Percentiles rank a stretch among this genome's conserved stretches.
Evolutionary conservation across 176 grass and related monocot genomes (phyloP).

Genomic region (Eragrostis curvula): DNA sequence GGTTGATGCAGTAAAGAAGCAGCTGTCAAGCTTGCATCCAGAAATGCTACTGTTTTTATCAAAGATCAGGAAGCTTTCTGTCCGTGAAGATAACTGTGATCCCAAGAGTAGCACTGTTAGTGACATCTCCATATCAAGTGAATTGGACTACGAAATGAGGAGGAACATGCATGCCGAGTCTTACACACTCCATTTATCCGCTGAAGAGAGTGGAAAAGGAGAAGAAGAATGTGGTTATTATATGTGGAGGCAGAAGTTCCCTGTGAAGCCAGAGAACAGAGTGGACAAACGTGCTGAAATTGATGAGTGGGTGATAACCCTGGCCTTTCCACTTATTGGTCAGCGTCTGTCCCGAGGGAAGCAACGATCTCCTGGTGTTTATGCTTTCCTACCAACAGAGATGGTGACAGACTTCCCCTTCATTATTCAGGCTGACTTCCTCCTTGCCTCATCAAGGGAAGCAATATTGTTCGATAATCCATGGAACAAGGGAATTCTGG

Average conservation of each 20-base stretch:
- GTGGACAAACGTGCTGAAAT: constrained; percentile 70
- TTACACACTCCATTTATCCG: constrained; percentile 57
- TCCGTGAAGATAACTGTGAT: constrained; percentile 43
- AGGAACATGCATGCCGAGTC: constrained; percentile 68
- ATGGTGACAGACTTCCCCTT: constrained; percentile 80
- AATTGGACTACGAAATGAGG: constrained; percentile 44
- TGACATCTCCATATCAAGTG: constrained; percentile 68
- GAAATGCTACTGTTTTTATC: constrained; percentile 80
- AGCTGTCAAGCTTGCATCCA: constrained; percentile 72
- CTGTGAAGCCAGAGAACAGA: constrained; percentile 55
- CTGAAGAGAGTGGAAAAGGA: constrained; percentile 36
- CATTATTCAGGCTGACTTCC: constrained; percentile 83
- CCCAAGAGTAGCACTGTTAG: constrained; percentile 25
- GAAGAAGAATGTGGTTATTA: constrained; percentile 74
- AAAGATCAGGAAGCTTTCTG: constrained; percentile 66
- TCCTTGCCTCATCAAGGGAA: constrained; percentile 72
- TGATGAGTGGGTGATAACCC: constrained; percentile 71
- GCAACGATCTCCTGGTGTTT: constrained; percentile 42
- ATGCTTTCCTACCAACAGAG: constrained; percentile 78
- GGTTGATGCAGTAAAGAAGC: constrained; percentile 63
- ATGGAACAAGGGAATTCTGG: constrained; percentile 87
- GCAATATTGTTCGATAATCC: constrained; percentile 60
- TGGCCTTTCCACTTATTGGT: constrained; percentile 55
- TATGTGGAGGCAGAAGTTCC: constrained; percentile 90
- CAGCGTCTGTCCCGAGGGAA: constrained; percentile 54